Base-by-base conservation (phyloP, 2,329 filamentous ascomycete species). In the Trichophyton equinum region DNA sequence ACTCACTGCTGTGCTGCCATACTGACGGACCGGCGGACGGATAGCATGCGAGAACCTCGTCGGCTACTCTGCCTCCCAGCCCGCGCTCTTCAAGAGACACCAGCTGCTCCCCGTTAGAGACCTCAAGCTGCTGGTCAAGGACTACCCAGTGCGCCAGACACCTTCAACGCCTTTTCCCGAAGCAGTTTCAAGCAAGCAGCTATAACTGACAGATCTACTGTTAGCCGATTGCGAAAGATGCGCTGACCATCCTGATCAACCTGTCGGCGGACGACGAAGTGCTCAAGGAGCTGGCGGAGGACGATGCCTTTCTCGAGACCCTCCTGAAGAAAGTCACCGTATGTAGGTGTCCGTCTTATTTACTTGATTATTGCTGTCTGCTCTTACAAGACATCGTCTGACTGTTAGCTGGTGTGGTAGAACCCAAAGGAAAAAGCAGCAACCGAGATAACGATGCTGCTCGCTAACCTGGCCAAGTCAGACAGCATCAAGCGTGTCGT, bases 141-240 rank as follows among this genome's bases (percentile, higher is more conserved):
- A 97, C 72, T 88, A 95, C 70, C 80, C 84, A 57, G 89, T 94
- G 77, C 57, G 20, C n/a, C 40, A n/a, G 6, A n/a, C 13, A 7
- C 40, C 40, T 44, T 4, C 6, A 15, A 44, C 3, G 11, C 40
- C 2, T 7, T 53, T 7, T 30, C 30, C 13, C n/a, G 15, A 36
- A 15, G 15, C 22, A 56, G 11, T 56, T 20, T 33, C 33, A n/a
- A 33, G 25, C 33, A n/a, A 33, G 25, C 18, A 36, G n/a, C 3
- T 30, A 61, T 25, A 38, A 18, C 62, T 61, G 40, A 61, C 46
- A 46, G 42, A 46, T n/a, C 27, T 61, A 25, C 20, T 47, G 42
- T 58, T 63, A 95, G 85, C 84, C 87, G 72, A 96, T 96, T 63
- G 88, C 92, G n/a, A 89, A 94, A 72, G 88, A 96, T 83, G 91